A percentile compares a stretch with the other conserved stretches of the same genome.
phyloP scores from a whole-genome alignment of 2,329 filamentous ascomycete genomes.

The Cladophialophora exuberans region DNA sequence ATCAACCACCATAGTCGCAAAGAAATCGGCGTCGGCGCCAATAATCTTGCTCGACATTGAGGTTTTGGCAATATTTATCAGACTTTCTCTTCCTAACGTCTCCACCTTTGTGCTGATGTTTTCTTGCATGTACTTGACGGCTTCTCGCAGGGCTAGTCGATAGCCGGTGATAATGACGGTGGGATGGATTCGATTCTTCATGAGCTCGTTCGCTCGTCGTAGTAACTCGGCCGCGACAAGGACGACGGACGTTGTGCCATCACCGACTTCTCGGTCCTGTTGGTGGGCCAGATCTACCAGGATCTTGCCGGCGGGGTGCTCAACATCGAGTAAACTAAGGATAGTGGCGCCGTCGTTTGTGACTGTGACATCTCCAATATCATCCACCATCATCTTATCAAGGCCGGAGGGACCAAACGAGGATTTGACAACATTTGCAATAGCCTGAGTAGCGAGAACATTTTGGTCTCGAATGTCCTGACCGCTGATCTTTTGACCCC shows the following conservation, averaged over 20 bases:
- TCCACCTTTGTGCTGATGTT: conserved; percentile 97
- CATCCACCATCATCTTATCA: conserved; percentile 99
- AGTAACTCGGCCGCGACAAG: conserved; percentile 95
- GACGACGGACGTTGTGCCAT: conserved; percentile 97
- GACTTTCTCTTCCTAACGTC: conserved; percentile 82
- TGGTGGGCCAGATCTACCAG: conserved; percentile 96
- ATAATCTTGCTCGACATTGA: conserved; percentile 99
- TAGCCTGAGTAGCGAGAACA: conserved; percentile 93
- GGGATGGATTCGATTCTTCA: conserved; percentile 99
- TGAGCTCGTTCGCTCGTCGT: conserved; percentile 91
- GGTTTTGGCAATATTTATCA: conserved; percentile 95
- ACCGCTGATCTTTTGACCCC: conserved; percentile 95
- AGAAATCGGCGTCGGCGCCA: conserved; percentile 93
- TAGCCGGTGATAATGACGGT: conserved; percentile 99
- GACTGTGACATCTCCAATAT: conserved; percentile 98
- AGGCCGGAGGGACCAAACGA: conserved; percentile 96
- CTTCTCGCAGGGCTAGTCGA: conserved; percentile 90
- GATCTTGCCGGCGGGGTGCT: conserved; percentile 98
- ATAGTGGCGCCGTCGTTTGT: conserved; percentile 99
- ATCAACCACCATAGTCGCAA: conserved; percentile 95
- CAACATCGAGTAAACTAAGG: conserved; percentile 89
- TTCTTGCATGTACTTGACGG: conserved; percentile 98
- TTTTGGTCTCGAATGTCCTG: conserved; percentile 97
- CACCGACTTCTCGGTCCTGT: conserved; percentile 98
- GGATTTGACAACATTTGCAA: conserved; percentile 98